Conservation (phyloP, 2,329 filamentous ascomycete genomes). For the Fusarium annulatum region DNA sequence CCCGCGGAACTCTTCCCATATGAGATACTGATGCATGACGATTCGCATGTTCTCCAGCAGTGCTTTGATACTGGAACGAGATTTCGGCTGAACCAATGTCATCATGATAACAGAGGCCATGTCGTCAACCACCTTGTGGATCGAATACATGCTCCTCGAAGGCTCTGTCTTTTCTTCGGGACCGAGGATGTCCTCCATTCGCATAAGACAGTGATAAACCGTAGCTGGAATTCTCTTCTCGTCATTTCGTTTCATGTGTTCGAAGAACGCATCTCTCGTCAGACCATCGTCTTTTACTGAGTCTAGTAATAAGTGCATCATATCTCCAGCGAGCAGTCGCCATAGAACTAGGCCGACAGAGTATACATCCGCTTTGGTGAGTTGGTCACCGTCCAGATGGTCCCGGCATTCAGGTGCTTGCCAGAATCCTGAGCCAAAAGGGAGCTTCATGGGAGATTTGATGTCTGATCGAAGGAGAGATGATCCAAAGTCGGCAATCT, state of each 20-base stretch:
- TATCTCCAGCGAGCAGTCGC: background rate
- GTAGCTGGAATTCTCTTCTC: background rate
- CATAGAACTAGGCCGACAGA: background rate
- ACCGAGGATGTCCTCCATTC: background rate
- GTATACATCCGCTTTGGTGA: background rate
- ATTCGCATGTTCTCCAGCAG: background rate
- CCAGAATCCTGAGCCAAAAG: background rate
- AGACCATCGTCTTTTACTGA: background rate
- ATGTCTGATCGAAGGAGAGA: background rate
- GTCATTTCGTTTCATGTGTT: background rate
- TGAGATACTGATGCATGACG: background rate
- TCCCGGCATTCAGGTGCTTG: background rate
- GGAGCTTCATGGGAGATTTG: background rate
- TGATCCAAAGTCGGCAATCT: background rate
- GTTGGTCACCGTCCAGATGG: background rate
- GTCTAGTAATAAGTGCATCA: background rate
- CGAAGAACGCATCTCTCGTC: background rate
- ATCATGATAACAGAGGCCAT: background rate
- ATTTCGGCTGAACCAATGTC: accelerated
- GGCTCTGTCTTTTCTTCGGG: accelerated
- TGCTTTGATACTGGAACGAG: background rate
- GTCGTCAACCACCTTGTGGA: background rate
- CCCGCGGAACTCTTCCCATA: background rate
- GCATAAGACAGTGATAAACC: background rate
- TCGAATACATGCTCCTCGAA: background rate